Base-by-base conservation (phyloP, 352 stramenopile genomes). In the Globisporangium cystogenes region DNA sequence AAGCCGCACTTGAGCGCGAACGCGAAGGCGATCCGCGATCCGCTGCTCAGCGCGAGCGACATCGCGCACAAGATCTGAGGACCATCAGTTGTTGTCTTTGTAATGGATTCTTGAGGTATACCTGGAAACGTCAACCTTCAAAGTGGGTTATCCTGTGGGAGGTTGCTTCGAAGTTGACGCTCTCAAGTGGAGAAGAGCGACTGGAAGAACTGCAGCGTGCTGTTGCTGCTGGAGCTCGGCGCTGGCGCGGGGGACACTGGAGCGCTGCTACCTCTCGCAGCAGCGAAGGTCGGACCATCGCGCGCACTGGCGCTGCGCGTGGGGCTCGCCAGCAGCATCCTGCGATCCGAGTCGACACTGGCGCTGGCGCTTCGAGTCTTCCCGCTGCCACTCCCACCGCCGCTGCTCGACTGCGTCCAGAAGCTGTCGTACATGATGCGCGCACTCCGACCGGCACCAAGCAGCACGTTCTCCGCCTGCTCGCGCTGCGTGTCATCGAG, bases 371-470 rank as follows among this genome's bases (percentile, higher is more conserved):
- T 36, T 18, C 29, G 18, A 10, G 14, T 44, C 12, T 40, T 43
- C 3, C 51, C 29, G 4, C 31, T 20, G 26, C 41, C 26, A 10
- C 27, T 55, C 27, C 27, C 27, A n/a, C n/a, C n/a, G 18, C 26
- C 48, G 50, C 48, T 41, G 24, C 39, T 58, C 14, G 60, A 52
- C 14, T 75, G 54, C 24, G 79, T 90, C 79, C 79, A 90, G 59
- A 90, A 90, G 2, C 67, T 60, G 16, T 66, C 40, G 36, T 83
- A 90, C 18, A 73, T 55, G 60, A 90, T 79, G 44, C 66, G 51
- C 20, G 70, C 82, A 27, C 74, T 76, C 43, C 85, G 75, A 4
- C 70, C 76, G 2, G 74, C 67, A 8, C 78, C 78, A 4, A 87
- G 69, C 7, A 90, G 64, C 20, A 84, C 42, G 33, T 83, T 71